A percentile compares a stretch with the other conserved stretches of the same genome.
Evolutionary conservation across 768 basidiomycete genomes (phyloP).

Genomic region (Tephrocybe sp.): DNA sequence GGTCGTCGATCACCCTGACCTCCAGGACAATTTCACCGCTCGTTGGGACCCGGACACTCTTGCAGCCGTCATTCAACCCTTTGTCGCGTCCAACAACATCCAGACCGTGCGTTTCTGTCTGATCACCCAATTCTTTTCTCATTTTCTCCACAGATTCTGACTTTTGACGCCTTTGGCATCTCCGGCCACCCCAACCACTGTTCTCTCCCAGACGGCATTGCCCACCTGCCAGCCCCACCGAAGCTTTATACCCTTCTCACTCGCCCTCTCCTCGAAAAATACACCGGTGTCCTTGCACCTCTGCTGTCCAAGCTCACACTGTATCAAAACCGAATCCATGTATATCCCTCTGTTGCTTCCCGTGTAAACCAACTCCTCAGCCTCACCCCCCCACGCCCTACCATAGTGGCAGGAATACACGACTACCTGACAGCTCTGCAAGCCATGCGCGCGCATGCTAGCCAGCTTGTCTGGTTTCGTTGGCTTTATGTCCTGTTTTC

Average conservation of each 20-base stretch:
- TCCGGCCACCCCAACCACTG: slow-evolving; percentile 88
- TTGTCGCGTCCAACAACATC: slow-evolving; percentile 57
- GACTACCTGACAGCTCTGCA: slow-evolving; percentile 55
- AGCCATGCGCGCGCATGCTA: slow-evolving; percentile 72
- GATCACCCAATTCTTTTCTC: slow-evolving; percentile 5
- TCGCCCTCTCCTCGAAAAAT: slow-evolving; percentile 57
- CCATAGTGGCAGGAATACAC: slow-evolving; percentile 55
- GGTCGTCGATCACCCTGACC: slow-evolving; percentile 63
- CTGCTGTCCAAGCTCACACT: slow-evolving; percentile 48
- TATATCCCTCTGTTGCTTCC: slow-evolving; percentile 1
- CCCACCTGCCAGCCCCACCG: slow-evolving; percentile 38
- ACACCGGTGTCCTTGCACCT: slow-evolving; percentile 53
- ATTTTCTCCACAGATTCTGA: slow-evolving; percentile 60
- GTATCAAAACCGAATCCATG: slow-evolving; percentile 9
- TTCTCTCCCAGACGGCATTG: slow-evolving; percentile 59
- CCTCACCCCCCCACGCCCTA: slow-evolving; percentile 22
- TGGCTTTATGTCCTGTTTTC: slow-evolving; percentile 81
- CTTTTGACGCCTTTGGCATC: slow-evolving; percentile 75
- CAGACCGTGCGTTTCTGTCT: slow-evolving; percentile 47
- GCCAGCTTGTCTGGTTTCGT: slow-evolving; percentile 87
- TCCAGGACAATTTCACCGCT: slow-evolving; percentile 73
- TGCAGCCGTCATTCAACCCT: slow-evolving; percentile 54
- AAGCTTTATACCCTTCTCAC: slow-evolving; percentile 61
- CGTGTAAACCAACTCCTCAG: neutral
- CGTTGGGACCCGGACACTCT: slow-evolving; percentile 64